Evolutionary conservation across 176 grass and related monocot species (phyloP).

Genomic region (Elaeis guineensis): DNA sequence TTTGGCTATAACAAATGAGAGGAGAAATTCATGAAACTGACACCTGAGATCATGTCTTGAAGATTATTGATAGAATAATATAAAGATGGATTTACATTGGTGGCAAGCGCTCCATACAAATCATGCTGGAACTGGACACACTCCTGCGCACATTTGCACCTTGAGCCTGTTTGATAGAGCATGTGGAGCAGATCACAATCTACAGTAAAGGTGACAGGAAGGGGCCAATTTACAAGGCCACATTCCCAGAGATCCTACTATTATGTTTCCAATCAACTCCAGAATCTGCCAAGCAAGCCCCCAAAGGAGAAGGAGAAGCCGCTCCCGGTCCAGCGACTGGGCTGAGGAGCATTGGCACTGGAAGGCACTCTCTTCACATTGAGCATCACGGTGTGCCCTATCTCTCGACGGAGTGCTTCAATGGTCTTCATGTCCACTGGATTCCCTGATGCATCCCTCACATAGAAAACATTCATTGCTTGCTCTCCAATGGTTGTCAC

Average conservation of each 20-base stretch:
- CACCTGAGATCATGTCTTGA: too few relatives aligned
- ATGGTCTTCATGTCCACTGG: conserved; percentile 68
- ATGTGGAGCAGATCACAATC: too few relatives aligned
- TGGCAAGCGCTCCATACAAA: too few relatives aligned
- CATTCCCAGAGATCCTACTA: neutral
- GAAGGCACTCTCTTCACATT: conserved; percentile 62
- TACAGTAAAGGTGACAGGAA: too few relatives aligned
- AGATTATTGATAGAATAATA: too few relatives aligned
- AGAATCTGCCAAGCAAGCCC: conserved; percentile 63
- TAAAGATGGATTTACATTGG: too few relatives aligned
- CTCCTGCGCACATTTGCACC: too few relatives aligned
- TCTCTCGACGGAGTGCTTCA: conserved; percentile 60
- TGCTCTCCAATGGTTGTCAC: conserved; percentile 56
- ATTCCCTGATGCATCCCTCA: conserved; percentile 55
- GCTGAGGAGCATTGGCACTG: conserved; percentile 16
- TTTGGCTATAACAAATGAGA: too few relatives aligned
- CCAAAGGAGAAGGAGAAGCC: conserved; percentile 98
- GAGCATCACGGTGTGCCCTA: conserved; percentile 83
- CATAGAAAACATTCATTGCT: conserved; percentile 67
- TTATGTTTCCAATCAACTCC: conserved; percentile 10
- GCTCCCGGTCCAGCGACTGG: conserved; percentile 24
- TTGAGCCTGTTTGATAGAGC: too few relatives aligned
- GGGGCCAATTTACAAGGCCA: too few relatives aligned
- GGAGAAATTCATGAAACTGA: too few relatives aligned
- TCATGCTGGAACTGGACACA: too few relatives aligned